Evolutionary conservation across 2,329 filamentous ascomycete genomes (phyloP), one percentile per base, ranked within the genome.

Genomic region (Aureobasidium pullulans): DNA sequence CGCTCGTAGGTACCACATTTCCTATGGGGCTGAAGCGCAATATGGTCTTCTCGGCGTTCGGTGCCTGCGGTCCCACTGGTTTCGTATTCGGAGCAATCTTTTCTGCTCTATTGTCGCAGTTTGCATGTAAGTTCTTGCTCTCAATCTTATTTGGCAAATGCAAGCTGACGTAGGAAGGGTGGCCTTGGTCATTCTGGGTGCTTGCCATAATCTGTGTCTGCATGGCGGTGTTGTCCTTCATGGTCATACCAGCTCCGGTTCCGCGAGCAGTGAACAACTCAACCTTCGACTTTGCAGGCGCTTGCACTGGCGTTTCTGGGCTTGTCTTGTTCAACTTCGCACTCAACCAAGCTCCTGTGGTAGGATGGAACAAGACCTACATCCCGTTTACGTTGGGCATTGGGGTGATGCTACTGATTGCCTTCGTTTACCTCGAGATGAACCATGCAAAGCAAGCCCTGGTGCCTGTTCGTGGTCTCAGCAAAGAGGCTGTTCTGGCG

Each of bases 121-220:
- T 69, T 6, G 61, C 65, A 0, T 74, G 70, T 60, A 60, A 56
- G 79, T 16, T 77, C 79, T 64, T 61, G 77, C 16, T 79, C 75
- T 60, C 78, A 78, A 5, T 75, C 78, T 63, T 74, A 1, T 75
- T 76, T 60, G 68, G 70, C 2, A 67, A 66, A 5, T 64, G 76
- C 1, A 42, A 23, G 16, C 52, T 68, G 67, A 10, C 65, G 66
- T 29, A 44, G 68, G 3, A 4, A 60, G 59, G 70, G 67, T 72
- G 70, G 70, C 62, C 65, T 28, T 72, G 70, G 70, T 58, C 65
- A 1, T 71, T 69, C 63, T 72, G 67, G 66, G 65, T 63, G 31
- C 65, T 67, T 42, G 68, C 65, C 1, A 63, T 71, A 16, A 65
- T 65, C 15, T 68, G 64, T 43, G 64, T 64, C 44, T 48, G 61